Evolutionary conservation across 805 yeast species (phyloP).

Genomic region (Candida nanaspora): DNA sequence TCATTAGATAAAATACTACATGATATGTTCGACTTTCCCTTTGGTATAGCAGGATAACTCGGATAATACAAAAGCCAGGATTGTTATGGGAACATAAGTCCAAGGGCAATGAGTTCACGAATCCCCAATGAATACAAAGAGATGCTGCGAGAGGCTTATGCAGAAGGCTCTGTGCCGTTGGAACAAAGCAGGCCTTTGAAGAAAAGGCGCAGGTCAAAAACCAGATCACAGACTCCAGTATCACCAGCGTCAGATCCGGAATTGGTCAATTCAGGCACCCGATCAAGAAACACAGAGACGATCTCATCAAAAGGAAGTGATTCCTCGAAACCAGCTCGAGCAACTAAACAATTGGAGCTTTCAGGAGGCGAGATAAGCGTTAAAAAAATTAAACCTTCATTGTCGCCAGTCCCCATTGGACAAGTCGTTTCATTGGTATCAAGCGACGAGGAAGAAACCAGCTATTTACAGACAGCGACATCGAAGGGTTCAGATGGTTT

Average conservation of each 20-base stretch:
- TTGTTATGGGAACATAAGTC: too few species aligned
- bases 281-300: too few species aligned
- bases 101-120: background rate
- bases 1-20: too few species aligned
- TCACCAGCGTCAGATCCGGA: background rate
- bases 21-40: too few species aligned
- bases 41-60: too few species aligned
- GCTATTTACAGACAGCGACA: too few species aligned
- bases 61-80: too few species aligned
- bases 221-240: background rate
- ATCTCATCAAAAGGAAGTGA: background rate
- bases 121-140: constrained; percentile 1
- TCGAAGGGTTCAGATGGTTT: too few species aligned
- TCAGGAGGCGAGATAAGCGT: background rate
- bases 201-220: background rate
- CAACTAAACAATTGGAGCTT: background rate
- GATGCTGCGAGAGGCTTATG: background rate
- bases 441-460: background rate
- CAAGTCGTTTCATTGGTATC: background rate
- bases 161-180: background rate
- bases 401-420: background rate
- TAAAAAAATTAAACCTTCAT: background rate
- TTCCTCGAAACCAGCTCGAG: background rate
- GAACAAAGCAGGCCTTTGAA: background rate
- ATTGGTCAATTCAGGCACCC: too few species aligned